phyloP scores from a whole-genome alignment of 768 basidiomycete species.

The Clitopilus hobsonii region DNA sequence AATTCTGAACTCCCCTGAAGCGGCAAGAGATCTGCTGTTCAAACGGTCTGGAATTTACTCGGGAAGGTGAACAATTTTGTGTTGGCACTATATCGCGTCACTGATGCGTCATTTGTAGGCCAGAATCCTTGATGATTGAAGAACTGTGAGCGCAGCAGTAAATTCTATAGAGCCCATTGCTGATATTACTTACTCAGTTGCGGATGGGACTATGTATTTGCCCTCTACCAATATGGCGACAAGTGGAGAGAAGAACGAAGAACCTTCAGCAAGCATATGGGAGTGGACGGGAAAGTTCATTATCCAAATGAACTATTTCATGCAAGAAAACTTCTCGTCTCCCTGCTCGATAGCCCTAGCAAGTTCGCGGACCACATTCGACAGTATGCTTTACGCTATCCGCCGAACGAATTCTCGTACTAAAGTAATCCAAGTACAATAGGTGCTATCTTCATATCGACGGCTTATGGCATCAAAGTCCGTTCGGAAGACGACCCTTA shows the following conservation, averaged over 20 bases:
- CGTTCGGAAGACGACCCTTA: slow-evolving; percentile 16
- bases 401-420: not conserved
- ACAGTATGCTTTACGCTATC: slow-evolving; percentile 6
- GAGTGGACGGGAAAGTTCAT: not conserved
- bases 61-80: slow-evolving; percentile 41
- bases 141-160: not conserved
- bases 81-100: too few species aligned
- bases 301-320: slow-evolving; percentile 10
- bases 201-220: slow-evolving; percentile 16
- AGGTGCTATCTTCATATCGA: slow-evolving; percentile 13
- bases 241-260: slow-evolving; percentile 26
- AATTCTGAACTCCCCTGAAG: slow-evolving; percentile 42
- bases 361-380: slow-evolving; percentile 7
- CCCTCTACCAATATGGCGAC: slow-evolving; percentile 24
- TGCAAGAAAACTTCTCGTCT: slow-evolving; percentile 9
- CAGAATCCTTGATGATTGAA: not conserved
- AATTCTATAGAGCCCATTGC: not conserved
- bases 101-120: too few species aligned
- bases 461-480: slow-evolving; percentile 19
- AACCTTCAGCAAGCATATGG: slow-evolving; percentile 15
- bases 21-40: slow-evolving; percentile 44
- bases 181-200: slow-evolving; percentile 8
- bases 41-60: slow-evolving; percentile 51
- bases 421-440: slow-evolving; percentile 13
- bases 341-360: slow-evolving; percentile 15